Conservation (phyloP, 352 stramenopile genomes). For the Plasmopara muralis region DNA sequence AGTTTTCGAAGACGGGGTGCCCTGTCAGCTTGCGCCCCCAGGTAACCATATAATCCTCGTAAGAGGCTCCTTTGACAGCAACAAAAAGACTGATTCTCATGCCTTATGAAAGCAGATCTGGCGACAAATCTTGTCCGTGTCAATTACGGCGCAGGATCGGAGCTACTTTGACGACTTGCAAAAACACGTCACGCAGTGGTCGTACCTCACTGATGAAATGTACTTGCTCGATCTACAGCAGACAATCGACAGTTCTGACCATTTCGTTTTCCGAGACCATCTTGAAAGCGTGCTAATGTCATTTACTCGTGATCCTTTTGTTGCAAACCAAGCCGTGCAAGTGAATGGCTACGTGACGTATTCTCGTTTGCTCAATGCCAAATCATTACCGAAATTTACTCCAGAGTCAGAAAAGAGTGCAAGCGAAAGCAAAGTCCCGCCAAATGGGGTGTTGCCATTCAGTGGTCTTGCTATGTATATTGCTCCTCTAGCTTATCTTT, state of each 20-base stretch:
- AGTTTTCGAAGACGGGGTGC: constrained; percentile 75
- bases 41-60: constrained; percentile 10
- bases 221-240: constrained; percentile 79
- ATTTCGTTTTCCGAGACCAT: constrained; percentile 79
- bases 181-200: constrained; percentile 27
- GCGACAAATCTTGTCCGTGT: constrained; percentile 42
- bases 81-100: not conserved
- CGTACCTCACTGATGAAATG: constrained; percentile 69
- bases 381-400: not conserved
- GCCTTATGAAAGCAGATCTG: constrained; percentile 33
- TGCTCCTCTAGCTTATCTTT: constrained; percentile 65
- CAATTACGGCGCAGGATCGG: constrained; percentile 26
- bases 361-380: constrained; percentile 2
- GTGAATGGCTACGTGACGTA: constrained; percentile 47
- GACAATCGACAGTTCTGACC: constrained; percentile 65
- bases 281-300: constrained; percentile 64
- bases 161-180: constrained; percentile 48
- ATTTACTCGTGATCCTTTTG: constrained; percentile 56
- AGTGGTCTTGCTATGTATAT: constrained; percentile 68
- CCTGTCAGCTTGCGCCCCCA: constrained; percentile 45
- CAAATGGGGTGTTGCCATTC: constrained; percentile 66
- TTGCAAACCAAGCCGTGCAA: constrained; percentile 33
- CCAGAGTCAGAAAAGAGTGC: constrained; percentile 1
- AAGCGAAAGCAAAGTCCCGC: constrained; percentile 30
- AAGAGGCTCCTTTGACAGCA: not conserved